Evolutionary conservation across 306 rosid species (phyloP), one percentile per base, ranked within the genome.

Genomic region (Ammopiptanthus mongolicus): DNA sequence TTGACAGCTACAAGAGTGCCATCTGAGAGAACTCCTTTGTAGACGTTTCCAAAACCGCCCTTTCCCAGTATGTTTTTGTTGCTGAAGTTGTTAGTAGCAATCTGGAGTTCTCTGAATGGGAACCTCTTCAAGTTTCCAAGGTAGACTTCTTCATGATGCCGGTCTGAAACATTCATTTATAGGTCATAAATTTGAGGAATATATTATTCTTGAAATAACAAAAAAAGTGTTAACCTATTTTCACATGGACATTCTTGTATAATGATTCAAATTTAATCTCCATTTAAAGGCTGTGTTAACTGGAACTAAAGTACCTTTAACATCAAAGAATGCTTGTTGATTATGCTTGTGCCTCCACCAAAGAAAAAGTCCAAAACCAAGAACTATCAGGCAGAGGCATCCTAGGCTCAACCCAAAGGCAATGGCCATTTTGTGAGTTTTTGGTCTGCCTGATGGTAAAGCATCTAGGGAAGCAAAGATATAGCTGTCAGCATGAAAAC

Each of bases 351-450:
- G 95, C 84, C 93, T 85, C 97, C 92, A 88, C 91, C 97, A 88
- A 55, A 96, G 75, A 62, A 92, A 73, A 29, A 84, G 51, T 80
- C 96, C 99, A 75, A 96, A 90, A 75, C 83, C 92, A 47, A 96
- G 68, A 31, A 83, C 84, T 70, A 96, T 83, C 37, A 96, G 80
- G 80, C 99, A 92, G 39, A 96, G 92, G 78, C 92, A 84, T 70
- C 97, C 97, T 0, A 96, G 87, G 78, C 98, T 92, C 88, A 89
- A 75, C 74, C 98, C 97, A 19, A 96, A 92, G 53, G 84, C 96
- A 7, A 89, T 91, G 4, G 99, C 98, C 83, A 87, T 83, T 78
- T 88, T 90, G 79, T 87, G 97, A 61, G 81, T 76, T 78, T 81
- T 90, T 59, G 85, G 91, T 78, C 75, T 83, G 60, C 74, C 83